These are phyloP conservation scores for Lenwebbia sp. DNA, from an alignment of 345 rosid species.

Conservation along the genomic window DNA sequence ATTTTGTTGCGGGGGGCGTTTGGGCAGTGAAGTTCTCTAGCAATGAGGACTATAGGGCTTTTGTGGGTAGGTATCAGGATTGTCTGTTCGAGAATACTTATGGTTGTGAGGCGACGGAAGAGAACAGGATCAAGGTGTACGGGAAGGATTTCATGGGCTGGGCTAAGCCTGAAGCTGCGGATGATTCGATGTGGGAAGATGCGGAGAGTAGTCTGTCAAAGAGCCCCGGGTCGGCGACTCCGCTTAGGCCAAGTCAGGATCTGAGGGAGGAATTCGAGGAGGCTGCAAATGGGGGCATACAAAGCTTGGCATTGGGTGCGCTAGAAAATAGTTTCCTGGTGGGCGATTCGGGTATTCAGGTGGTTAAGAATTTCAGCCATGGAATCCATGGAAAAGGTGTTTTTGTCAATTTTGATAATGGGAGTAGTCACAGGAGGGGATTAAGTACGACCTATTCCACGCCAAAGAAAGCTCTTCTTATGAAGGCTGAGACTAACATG, in stretches of 20 bases:
- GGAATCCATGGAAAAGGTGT: constrained; percentile 96
- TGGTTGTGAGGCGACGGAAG: constrained; percentile 77
- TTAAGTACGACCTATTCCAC: constrained; percentile 44
- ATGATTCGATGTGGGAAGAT: constrained; percentile 98
- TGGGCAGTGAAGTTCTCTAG: constrained; percentile 83
- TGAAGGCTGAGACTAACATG: constrained; percentile 98
- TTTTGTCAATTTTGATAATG: constrained; percentile 66
- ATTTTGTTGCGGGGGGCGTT: constrained; percentile 77
- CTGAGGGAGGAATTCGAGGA: constrained; percentile 91
- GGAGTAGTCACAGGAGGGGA: constrained; percentile 16
- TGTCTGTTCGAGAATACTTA: constrained; percentile 85
- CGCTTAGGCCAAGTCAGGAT: constrained; percentile 48
- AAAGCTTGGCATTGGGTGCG: constrained; percentile 96
- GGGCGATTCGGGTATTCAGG: constrained; percentile 85
- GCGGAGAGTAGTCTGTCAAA: constrained; percentile 61
- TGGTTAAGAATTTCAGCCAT: constrained; percentile 80
- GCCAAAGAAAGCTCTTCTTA: constrained; percentile 81
- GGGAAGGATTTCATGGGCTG: constrained; percentile 69
- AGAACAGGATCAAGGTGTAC: constrained; percentile 62
- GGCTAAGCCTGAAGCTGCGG: constrained; percentile 68
- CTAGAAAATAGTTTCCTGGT: constrained; percentile 94
- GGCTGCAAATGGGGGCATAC: constrained; percentile 78
- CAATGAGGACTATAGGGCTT: constrained; percentile 42
- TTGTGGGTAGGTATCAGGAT: constrained; percentile 39
- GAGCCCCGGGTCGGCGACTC: constrained; percentile 59